Evolutionary conservation across 2,329 filamentous ascomycete species (phyloP).

Genomic region (Hypoxylon sp.): DNA sequence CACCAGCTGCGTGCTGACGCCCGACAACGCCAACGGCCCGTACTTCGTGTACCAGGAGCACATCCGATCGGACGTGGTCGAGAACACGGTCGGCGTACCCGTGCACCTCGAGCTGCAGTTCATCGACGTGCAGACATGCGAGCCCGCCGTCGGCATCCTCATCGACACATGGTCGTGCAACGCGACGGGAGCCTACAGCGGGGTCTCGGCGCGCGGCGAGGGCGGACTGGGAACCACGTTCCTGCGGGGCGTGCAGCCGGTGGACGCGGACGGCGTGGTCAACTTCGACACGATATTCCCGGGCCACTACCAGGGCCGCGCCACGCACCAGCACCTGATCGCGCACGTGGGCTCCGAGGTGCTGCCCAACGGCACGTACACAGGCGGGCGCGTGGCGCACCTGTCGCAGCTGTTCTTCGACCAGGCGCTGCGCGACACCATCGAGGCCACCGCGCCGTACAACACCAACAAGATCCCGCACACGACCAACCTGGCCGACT

Average conservation of each 20-base stretch:
- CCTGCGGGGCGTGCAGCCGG: conserved; percentile 64
- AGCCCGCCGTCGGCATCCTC: conserved; percentile 56
- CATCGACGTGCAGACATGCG: conserved; percentile 63
- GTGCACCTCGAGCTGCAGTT: conserved; percentile 62
- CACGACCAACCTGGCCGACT: conserved; percentile 51
- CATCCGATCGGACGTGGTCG: conserved; percentile 59
- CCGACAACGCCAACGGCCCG: conserved; percentile 61
- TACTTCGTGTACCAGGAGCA: conserved; percentile 63
- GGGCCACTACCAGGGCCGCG: conserved; percentile 59
- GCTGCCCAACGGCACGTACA: conserved; percentile 57
- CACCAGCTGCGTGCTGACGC: conserved; percentile 60
- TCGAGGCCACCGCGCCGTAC: conserved; percentile 58
- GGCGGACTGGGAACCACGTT: conserved; percentile 60
- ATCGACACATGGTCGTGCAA: conserved; percentile 65
- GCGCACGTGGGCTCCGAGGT: conserved; percentile 56
- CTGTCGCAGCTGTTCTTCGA: conserved; percentile 62
- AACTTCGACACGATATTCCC: conserved; percentile 65
- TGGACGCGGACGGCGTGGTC: conserved; percentile 63
- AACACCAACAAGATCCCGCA: conserved; percentile 55
- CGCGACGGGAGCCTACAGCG: conserved; percentile 62
- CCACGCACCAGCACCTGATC: conserved; percentile 62
- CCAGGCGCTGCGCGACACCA: conserved; percentile 55
- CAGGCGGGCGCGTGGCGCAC: conserved; percentile 58
- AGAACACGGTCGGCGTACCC: conserved; percentile 59
- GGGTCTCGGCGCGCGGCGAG: conserved; percentile 52